A percentile compares a stretch with the other conserved stretches of the same genome.
These are phyloP conservation scores for Oidiodendron maius DNA, from an alignment of 495 filamentous ascomycete genomes.

Conservation along the genomic window DNA sequence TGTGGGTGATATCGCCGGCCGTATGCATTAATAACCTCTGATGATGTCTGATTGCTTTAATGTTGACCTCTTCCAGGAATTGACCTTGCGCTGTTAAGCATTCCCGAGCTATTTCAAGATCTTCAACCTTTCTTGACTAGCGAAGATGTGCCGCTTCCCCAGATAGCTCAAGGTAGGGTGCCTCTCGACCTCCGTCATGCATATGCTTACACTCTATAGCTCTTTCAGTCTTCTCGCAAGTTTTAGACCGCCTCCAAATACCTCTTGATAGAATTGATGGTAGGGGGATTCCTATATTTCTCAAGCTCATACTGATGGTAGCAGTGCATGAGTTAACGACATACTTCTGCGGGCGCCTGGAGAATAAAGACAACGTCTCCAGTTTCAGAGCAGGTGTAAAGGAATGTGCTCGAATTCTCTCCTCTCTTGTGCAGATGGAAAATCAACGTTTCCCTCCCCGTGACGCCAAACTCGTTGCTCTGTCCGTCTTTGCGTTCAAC, in stretches of 20 bases:
- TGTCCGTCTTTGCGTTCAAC: slow-evolving; percentile 10
- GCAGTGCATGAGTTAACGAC: slow-evolving; percentile 11
- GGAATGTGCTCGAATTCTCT: neutral
- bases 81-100: slow-evolving; percentile 1
- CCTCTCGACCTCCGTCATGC: neutral
- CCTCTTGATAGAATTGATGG: slow-evolving; percentile 5
- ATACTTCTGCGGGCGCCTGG: slow-evolving; percentile 14
- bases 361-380: slow-evolving; percentile 6
- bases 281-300: neutral
- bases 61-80: slow-evolving; percentile 5
- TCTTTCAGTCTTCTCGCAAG: neutral
- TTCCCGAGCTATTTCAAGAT: neutral
- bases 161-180: slow-evolving; percentile 1
- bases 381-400: slow-evolving; percentile 5
- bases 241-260: slow-evolving; percentile 1
- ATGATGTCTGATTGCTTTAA: no score
- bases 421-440: slow-evolving; percentile 1
- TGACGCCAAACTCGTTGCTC: slow-evolving; percentile 5
- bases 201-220: neutral
- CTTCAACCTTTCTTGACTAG: neutral
- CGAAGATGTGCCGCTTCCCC: neutral
- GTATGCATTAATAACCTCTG: no score
- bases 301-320: neutral
- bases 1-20: slow-evolving; percentile 4
- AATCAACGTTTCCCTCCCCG: slow-evolving; percentile 3